These are phyloP conservation scores for Sporobolus alterniflorus DNA, from an alignment of 202 grass and related monocot genomes.

Conservation along the genomic window DNA sequence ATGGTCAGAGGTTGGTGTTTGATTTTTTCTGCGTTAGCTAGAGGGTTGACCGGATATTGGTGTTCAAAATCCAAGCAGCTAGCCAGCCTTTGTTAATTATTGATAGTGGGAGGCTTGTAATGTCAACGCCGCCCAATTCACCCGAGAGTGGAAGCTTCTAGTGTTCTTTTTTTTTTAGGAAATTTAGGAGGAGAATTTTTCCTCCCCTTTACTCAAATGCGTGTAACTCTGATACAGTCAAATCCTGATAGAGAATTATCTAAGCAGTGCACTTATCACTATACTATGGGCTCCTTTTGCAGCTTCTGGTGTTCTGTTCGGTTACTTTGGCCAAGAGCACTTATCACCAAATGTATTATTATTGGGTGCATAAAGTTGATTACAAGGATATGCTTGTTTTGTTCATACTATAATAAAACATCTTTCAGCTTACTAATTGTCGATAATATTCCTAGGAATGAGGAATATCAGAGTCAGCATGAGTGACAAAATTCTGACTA, in stretches of 20 bases:
- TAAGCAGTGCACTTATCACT: too few relatives aligned
- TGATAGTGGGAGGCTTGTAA: slow-evolving; percentile 2
- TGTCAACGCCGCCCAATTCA: slow-evolving; percentile 30
- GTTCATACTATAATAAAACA: too few relatives aligned
- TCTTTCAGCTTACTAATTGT: too few relatives aligned
- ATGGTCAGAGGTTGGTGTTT: slow-evolving; percentile 37
- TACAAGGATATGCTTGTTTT: not conserved
- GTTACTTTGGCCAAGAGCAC: not conserved
- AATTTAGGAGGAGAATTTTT: too few relatives aligned
- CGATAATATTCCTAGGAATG: too few relatives aligned
- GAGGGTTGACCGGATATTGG: slow-evolving; percentile 31
- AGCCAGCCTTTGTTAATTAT: not conserved
- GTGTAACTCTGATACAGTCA: too few relatives aligned
- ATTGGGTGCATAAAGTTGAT: not conserved
- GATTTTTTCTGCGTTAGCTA: slow-evolving; percentile 23
- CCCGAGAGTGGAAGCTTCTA: slow-evolving; percentile 7
- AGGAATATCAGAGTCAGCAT: not conserved
- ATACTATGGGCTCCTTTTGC: too few relatives aligned
- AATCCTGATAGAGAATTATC: too few relatives aligned
- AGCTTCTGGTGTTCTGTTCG: not conserved
- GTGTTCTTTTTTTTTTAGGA: too few relatives aligned
- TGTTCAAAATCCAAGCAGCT: slow-evolving; percentile 28
- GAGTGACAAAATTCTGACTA: not conserved
- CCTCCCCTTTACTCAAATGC: too few relatives aligned
- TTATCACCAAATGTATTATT: not conserved